Percentiles rank a stretch among this genome's conserved stretches.
These are phyloP conservation scores for Puccinellia tenuiflora DNA, from an alignment of 176 grass and related monocot genomes.

Conservation along the genomic window DNA sequence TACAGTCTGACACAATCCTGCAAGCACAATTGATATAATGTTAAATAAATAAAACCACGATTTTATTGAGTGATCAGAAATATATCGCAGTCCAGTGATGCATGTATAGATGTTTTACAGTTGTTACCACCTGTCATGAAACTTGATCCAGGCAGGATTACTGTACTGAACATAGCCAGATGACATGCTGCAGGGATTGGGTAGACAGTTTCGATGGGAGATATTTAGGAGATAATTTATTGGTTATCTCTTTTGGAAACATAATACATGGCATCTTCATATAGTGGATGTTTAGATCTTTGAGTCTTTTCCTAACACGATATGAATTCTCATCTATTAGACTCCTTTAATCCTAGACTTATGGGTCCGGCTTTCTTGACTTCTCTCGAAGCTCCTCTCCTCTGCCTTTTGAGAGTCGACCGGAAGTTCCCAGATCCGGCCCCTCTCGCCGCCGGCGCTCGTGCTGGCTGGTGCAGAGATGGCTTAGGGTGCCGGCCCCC, in stretches of 20 bases:
- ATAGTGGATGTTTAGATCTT: not conserved
- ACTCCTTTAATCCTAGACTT: not conserved
- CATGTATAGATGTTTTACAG: constrained; percentile 1
- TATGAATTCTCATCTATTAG: not conserved
- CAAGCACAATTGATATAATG: not conserved
- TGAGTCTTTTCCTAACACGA: not conserved
- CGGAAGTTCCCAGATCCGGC: too few species aligned
- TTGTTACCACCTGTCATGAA: not conserved
- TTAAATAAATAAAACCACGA: not conserved
- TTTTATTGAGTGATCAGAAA: not conserved
- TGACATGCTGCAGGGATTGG: not conserved
- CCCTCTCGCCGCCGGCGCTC: too few species aligned
- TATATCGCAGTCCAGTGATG: not conserved
- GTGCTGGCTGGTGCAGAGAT: too few species aligned
- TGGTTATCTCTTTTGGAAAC: not conserved
- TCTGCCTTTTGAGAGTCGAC: too few species aligned
- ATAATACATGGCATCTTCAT: not conserved
- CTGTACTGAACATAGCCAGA: not conserved
- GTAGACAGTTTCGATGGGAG: not conserved
- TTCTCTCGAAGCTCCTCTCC: too few species aligned
- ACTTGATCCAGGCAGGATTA: not conserved
- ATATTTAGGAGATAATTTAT: not conserved
- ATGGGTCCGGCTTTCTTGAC: too few species aligned
- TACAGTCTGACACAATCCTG: constrained; percentile 74
- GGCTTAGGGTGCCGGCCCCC: too few species aligned